Percentiles rank a stretch among this genome's conserved stretches.
Evolutionary conservation across 495 filamentous ascomycete species (phyloP).

Genomic region (Aspergillus nanangensis): DNA sequence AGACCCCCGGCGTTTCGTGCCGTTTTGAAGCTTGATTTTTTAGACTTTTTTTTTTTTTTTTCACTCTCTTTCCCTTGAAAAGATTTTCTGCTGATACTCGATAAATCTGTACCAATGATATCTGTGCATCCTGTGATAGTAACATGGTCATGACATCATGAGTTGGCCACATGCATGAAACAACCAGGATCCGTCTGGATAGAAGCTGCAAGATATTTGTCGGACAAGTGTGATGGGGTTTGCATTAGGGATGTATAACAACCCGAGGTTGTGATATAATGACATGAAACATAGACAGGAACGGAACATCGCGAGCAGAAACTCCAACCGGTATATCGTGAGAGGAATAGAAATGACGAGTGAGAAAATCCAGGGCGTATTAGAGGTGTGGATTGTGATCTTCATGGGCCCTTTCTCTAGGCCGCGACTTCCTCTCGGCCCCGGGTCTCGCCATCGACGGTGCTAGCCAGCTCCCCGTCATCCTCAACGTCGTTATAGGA

Average conservation of each 20-base stretch:
- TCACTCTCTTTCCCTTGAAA: not conserved
- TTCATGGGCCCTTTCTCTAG: constrained; percentile 11
- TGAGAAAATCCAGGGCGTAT: not conserved
- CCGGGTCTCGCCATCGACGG: constrained; percentile 48
- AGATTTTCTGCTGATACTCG: too few relatives aligned
- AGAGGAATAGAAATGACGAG: constrained; percentile 8
- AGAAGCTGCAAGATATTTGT: not conserved
- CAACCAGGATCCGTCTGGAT: not conserved
- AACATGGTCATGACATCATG: constrained; percentile 1
- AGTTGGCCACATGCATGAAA: not conserved
- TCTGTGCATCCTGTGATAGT: constrained; percentile 1
- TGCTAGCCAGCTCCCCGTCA: constrained; percentile 51
- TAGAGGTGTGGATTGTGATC: too few relatives aligned
- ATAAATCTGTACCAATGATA: not conserved
- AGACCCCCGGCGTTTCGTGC: not conserved
- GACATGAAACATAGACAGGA: constrained; percentile 7
- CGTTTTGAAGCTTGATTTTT: not conserved
- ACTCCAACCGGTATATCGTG: constrained; percentile 8
- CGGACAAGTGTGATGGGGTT: not conserved
- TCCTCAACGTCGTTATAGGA: constrained; percentile 60
- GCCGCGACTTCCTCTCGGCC: constrained; percentile 51
- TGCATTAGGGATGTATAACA: not conserved
- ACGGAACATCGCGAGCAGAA: constrained; percentile 10
- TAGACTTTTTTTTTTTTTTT: not conserved
- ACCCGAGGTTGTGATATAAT: constrained; percentile 1